Evolutionary conservation across 768 basidiomycete genomes (phyloP), one percentile per base, ranked within the genome.

Genomic region (Grammothele lineata): DNA sequence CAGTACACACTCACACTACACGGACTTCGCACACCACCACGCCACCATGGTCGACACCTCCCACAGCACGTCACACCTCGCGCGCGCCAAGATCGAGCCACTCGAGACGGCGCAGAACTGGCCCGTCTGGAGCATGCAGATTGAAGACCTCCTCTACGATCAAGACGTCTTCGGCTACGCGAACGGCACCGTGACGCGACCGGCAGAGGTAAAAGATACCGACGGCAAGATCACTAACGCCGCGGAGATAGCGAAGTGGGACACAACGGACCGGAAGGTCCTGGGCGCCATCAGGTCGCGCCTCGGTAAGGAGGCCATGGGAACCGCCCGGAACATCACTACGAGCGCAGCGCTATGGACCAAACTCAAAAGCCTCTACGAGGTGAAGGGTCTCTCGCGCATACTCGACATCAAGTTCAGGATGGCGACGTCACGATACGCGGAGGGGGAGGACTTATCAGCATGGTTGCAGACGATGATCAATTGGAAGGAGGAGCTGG

Each of bases 391-490:
- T 5, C 41, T 60, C 8, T 50, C 66, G 7, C 62, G 60, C 5
- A 56, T 67, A 14, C 47, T 67, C 0, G 45, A 51, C 3, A 41
- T 58, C 23, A 57, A 55, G 22, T 50, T 64, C 11, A 62, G 64
- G 42, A 45, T 69, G 45, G 62, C 57, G 34, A 50, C 58, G 2
- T 43, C 56, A 11, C 40, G 54, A 17, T 63, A 60, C 37, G 57
- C 59, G 21, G 69, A 70, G 9, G 61, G 52, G 7, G 49, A 55
- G 17, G 56, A 63, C 37, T 58, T 72, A 26, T 60, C 64, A 18
- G 61, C 61, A 38, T 67, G 69, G 46, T 58, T 70, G 19, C 47
- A 48, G 7, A 55, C 51, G 30, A 57, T 71, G 40, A 42, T 57
- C 26, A 32, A 52, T 9, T 55, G 52, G 40, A 47, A 62, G 39